Conservation (phyloP, 345 rosid genomes). For the Zanthoxylum bungeanum region DNA sequence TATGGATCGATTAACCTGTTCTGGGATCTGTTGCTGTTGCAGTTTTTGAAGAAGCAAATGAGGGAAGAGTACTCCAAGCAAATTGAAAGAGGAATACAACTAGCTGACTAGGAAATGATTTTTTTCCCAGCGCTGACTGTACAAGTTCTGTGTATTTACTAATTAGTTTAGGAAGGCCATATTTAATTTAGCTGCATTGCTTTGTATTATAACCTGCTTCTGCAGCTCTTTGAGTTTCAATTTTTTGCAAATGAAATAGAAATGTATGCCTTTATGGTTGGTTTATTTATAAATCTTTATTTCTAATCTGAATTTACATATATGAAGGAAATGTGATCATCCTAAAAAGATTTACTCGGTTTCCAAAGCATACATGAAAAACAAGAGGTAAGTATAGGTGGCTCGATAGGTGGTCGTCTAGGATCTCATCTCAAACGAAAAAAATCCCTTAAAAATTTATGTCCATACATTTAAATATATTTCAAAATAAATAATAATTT, state of each 20-base stretch:
- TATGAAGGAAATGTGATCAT: not conserved
- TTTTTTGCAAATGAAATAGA: not conserved
- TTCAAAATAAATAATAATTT: no score
- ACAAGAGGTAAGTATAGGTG: no score
- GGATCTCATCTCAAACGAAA: no score
- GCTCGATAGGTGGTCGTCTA: no score
- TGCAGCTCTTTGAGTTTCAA: conserved; percentile 5
- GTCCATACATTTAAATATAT: no score
- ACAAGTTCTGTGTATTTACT: not conserved
- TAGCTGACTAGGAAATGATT: conserved; percentile 1
- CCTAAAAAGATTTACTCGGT: no score
- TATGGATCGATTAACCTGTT: not conserved
- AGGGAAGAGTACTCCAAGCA: conserved; percentile 60
- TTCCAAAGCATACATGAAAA: no score
- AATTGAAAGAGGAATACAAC: conserved; percentile 36
- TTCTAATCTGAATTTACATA: not conserved
- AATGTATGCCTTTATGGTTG: not conserved
- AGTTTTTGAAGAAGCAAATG: conserved; percentile 54
- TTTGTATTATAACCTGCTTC: not conserved
- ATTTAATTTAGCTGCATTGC: not conserved
- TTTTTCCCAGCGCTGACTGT: not conserved
- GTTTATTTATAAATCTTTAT: not conserved
- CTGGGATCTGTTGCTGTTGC: conserved; percentile 16
- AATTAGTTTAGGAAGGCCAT: not conserved
- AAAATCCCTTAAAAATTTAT: no score